Base-by-base conservation (phyloP, 495 filamentous ascomycete genomes). In the Hypoxylon perforatum region DNA sequence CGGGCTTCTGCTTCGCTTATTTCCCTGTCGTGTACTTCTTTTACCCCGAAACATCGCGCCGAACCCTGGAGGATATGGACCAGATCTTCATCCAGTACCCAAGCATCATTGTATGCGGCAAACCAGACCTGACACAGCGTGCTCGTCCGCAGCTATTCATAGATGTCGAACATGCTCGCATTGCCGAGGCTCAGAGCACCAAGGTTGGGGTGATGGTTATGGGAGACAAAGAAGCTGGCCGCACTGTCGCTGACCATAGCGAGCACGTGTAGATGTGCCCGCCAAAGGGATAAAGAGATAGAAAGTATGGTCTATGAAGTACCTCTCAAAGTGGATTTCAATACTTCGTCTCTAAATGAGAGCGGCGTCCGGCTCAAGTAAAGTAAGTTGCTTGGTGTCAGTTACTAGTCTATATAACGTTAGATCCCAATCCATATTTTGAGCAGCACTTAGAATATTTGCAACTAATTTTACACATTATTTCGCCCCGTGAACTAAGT, bases 11-110 rank as follows among this genome's bases (percentile, higher is more conserved):
- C 10, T 65, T 74, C 50, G 51, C 19, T 0, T 76, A 56, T 46
- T 76, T 74, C 28, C 75, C 75, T 14, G 54, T 74, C 11, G 72
- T 77, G 2, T 69, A 70, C 7, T 52, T 69, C 10, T 68, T 76
- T 28, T 77, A 77, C 28, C 75, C 75, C 0, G 75, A 77, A 39
- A 76, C 75, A 1, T 72, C 75, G 7, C 61, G 69, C 0, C 67
- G 75, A 0, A 75, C 73, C 1, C 69, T 76, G 0, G 75, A 77
- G 42, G 75, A 77, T 38, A 76, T 77, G 75, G 74, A 77, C 28
- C 52, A 75, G 1, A 75, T 76, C 48, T 77, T 77, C 57, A 62
- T 74, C 21, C 69, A 70, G 19, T 72, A 77, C 39, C 75, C 73
- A 6, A 73, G 75, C 1, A 42, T 75, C 12, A 54, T 77, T 33